Evolutionary conservation across 2,329 filamentous ascomycete genomes (phyloP), one percentile per base, ranked within the genome.

Genomic region (Myriosclerotinia duriaeana): DNA sequence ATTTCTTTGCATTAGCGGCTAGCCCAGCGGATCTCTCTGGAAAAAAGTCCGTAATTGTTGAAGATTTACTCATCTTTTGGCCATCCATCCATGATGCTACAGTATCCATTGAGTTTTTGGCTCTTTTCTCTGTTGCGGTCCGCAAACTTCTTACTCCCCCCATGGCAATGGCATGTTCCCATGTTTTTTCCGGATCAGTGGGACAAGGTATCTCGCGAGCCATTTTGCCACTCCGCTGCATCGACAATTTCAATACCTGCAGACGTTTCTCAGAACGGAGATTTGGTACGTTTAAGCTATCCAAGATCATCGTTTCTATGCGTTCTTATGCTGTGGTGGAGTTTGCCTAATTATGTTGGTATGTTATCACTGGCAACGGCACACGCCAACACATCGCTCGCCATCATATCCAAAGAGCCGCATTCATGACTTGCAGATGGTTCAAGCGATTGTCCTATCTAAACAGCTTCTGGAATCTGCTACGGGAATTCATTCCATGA

Each of bases 371-470:
- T 94, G 91, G 91, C 85, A 85, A 87, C 84, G 84, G 89, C 84
- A 83, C 82, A 88, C 89, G 92, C 92, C 92, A 96, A 84, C 92
- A 90, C 92, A 96, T 93, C 91, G 91, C 76, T 81, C 62, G 26
- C 87, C 85, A 86, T 84, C 71, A 76, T 73, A 53, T 65, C 54
- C 46, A 65, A 82, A 87, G 85, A 87, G 86, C 86, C 86, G 85
- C 85, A 88, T 26, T 86, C 71, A 75, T 74, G 71, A 73, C 75
- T 74, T 77, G 74, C 75, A 73, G 73, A 67, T 75, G 67, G 66
- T 69, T 74, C 71, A 69, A 71, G 66, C 76, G 73, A 77, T 77
- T 76, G 76, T 78, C 77, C 76, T 78, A 76, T 79, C 78, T 78
- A 73, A 73, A 73, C 66, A 68, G 68, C 69, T 68, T 69, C 69